These are phyloP conservation scores for Toxoplasma gondii DNA, from an alignment of 169 alveolate genomes.

Conservation along the genomic window DNA sequence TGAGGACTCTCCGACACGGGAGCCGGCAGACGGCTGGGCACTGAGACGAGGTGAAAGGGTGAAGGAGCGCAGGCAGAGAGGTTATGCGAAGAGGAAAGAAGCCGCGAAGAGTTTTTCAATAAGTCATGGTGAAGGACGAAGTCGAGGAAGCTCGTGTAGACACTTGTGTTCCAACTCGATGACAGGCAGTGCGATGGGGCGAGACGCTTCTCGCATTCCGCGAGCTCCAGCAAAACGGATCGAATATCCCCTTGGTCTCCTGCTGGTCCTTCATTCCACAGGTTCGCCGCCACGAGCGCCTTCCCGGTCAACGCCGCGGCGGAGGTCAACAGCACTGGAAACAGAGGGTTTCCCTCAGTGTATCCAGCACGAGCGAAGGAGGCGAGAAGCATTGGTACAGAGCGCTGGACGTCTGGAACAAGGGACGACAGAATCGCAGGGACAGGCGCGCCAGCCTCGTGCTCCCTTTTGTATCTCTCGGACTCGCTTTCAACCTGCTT, in stretches of 20 bases:
- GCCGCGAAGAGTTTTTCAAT: not conserved
- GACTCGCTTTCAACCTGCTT: no score
- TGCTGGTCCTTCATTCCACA: not conserved
- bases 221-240: no score
- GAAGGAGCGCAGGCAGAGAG: no score
- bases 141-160: not conserved
- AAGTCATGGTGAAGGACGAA: not conserved
- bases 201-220: no score
- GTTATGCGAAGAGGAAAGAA: not conserved
- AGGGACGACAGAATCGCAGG: not conserved
- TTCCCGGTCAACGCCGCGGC: not conserved
- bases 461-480: no score
- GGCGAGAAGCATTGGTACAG: not conserved
- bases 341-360: not conserved
- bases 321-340: not conserved
- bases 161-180: not conserved
- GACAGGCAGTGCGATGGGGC: not conserved
- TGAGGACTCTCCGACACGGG: no score
- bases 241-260: no score
- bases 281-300: not conserved
- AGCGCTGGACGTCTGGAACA: not conserved
- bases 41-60: no score
- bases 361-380: not conserved
- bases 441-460: not conserved
- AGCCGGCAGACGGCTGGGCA: no score